A percentile compares a stretch with the other conserved stretches of the same genome.
Evolutionary conservation across 2,329 filamentous ascomycete genomes (phyloP).

Genomic region (Alternaria infectoria): DNA sequence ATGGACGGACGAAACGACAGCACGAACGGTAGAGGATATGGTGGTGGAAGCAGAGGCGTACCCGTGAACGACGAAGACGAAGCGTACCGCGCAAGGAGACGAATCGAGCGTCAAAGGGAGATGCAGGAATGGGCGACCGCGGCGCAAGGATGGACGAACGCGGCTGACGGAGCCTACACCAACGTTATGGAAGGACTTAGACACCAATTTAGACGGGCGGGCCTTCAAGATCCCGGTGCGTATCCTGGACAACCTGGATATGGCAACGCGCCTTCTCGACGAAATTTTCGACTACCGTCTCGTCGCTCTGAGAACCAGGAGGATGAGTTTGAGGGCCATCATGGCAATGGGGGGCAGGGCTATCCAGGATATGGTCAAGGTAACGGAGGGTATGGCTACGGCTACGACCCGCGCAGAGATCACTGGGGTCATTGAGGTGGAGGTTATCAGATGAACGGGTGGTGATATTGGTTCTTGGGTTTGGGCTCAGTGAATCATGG

Average conservation of each 20-base stretch:
- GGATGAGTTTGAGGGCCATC: not conserved
- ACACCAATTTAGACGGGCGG: not conserved
- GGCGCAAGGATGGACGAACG: not conserved
- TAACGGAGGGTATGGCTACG: not conserved
- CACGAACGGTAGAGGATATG: not conserved
- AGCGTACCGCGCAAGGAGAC: not conserved
- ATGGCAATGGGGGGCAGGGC: not conserved
- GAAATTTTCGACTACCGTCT: not conserved
- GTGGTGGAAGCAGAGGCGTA: not conserved
- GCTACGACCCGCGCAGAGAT: not conserved
- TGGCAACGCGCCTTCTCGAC: not conserved
- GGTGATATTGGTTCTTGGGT: not conserved
- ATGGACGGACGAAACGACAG: not conserved
- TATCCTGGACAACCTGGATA: not conserved
- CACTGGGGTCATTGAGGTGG: not conserved
- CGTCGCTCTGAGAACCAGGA: not conserved
- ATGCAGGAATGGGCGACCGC: not conserved
- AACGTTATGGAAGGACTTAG: not conserved
- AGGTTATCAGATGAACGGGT: not conserved
- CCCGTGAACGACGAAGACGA: not conserved
- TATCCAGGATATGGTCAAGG: not conserved
- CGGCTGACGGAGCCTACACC: not conserved
- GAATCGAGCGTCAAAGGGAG: not conserved
- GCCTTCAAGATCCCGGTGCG: not conserved
- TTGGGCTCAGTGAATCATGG: not conserved